Evolutionary conservation across 116 monocot species (phyloP).

Genomic region (Zostera marina): DNA sequence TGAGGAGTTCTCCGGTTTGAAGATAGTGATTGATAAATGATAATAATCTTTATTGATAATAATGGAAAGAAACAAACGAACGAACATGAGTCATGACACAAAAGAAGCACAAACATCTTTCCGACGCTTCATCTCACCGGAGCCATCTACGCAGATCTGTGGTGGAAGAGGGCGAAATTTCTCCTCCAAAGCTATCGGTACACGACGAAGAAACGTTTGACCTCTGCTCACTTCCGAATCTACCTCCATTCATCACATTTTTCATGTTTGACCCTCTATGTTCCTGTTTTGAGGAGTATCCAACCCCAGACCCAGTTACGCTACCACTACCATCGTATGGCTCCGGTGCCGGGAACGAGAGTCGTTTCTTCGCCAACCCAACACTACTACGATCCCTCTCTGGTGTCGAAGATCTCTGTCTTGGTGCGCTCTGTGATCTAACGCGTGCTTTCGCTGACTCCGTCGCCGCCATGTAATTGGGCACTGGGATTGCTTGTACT

Average conservation of each 20-base stretch:
- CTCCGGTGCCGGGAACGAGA: constrained; percentile 58
- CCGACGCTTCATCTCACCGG: constrained; percentile 10
- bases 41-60: too few relatives aligned
- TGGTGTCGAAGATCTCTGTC: constrained; percentile 63
- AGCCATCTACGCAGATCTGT: constrained; percentile 83
- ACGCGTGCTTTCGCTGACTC: constrained; percentile 81
- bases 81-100: too few relatives aligned
- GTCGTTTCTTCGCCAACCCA: constrained; percentile 57
- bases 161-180: constrained; percentile 75
- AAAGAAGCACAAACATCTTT: too few relatives aligned
- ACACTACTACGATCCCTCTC: constrained; percentile 27
- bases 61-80: too few relatives aligned
- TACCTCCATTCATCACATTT: constrained; percentile 31
- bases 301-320: neutral
- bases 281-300: constrained; percentile 17
- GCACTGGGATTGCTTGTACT: constrained; percentile 6
- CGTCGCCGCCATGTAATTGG: constrained; percentile 95
- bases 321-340: constrained; percentile 3
- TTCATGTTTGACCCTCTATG: constrained; percentile 70
- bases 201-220: constrained; percentile 48
- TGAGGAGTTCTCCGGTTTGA: too few relatives aligned
- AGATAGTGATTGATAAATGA: too few relatives aligned
- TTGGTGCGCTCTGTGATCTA: constrained; percentile 77
- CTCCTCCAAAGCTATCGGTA: constrained; percentile 56
- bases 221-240: constrained; percentile 39